Percentiles rank a stretch among this genome's conserved stretches.
These are phyloP conservation scores for Silene vulgaris DNA, from an alignment of 179 eudicot genomes.

Conservation along the genomic window DNA sequence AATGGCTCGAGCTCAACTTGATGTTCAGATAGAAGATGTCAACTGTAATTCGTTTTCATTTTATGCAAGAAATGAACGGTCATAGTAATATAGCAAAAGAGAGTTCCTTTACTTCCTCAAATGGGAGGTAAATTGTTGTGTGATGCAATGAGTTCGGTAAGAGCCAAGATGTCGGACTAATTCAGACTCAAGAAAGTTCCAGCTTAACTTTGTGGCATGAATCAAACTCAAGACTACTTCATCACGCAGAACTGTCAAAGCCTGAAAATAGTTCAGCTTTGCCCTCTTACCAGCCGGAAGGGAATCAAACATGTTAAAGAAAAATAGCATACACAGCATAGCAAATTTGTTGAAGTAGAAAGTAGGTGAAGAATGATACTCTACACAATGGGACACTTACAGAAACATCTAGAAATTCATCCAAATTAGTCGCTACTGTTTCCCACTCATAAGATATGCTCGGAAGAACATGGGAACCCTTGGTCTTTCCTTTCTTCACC, in stretches of 20 bases:
- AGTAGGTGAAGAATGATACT: background rate
- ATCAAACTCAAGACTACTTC: background rate
- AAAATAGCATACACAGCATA: background rate
- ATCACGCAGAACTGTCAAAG: background rate
- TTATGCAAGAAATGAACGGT: background rate
- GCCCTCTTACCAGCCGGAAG: background rate
- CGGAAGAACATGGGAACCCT: conserved; percentile 60
- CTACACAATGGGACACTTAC: conserved; percentile 43
- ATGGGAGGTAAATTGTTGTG: background rate
- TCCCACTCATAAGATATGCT: conserved; percentile 81
- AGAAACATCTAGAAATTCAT: conserved; percentile 85
- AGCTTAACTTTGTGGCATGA: background rate
- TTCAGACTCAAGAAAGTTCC: background rate
- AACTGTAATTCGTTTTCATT: background rate
- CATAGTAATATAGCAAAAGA: background rate
- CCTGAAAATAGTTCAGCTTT: background rate
- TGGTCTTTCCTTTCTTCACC: conserved; percentile 68
- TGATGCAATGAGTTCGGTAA: background rate
- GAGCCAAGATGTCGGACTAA: background rate
- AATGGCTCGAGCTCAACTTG: background rate
- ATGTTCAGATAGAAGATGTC: background rate
- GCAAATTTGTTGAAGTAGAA: background rate
- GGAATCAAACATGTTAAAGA: background rate
- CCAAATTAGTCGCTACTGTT: conserved; percentile 86
- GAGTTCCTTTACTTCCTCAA: background rate